Evolutionary conservation across 2,329 filamentous ascomycete species (phyloP).

Genomic region (Epichloe coenophiala): DNA sequence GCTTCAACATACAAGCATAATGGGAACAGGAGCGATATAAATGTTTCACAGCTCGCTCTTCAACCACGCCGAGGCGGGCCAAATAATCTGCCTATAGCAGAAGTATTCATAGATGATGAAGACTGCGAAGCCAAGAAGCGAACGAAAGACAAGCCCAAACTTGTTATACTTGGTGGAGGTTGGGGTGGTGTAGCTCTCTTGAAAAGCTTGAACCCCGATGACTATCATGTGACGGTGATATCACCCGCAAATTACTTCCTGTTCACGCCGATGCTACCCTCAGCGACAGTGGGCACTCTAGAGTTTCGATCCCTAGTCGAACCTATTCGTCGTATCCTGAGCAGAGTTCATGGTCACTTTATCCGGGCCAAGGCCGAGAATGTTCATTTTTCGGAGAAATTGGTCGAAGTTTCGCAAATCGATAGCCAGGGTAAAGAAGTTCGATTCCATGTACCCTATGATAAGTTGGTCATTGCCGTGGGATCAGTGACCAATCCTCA

Average conservation of each 20-base stretch:
- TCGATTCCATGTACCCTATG: constrained; percentile 89
- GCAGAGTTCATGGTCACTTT: constrained; percentile 72
- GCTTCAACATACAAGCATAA: constrained; percentile 76
- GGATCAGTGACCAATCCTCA: constrained; percentile 90
- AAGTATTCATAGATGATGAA: constrained; percentile 79
- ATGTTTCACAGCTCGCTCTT: constrained; percentile 73
- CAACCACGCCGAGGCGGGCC: constrained; percentile 73
- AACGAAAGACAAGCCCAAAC: constrained; percentile 75
- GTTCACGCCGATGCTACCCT: constrained; percentile 96
- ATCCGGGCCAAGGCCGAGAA: constrained; percentile 76
- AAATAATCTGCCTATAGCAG: constrained; percentile 87
- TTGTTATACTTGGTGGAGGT: constrained; percentile 86
- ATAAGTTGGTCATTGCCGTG: constrained; percentile 87
- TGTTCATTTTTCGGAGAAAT: constrained; percentile 80
- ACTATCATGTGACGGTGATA: constrained; percentile 92
- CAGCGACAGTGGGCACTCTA: constrained; percentile 88
- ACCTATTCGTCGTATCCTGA: constrained; percentile 75
- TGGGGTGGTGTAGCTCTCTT: constrained; percentile 90
- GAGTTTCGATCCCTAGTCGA: constrained; percentile 86
- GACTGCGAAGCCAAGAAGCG: constrained; percentile 56
- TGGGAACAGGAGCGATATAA: constrained; percentile 53
- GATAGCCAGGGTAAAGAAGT: constrained; percentile 59
- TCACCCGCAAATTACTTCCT: constrained; percentile 94
- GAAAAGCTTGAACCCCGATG: constrained; percentile 77
- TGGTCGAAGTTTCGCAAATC: constrained; percentile 72